Conservation (phyloP, 768 basidiomycete species). For the Ramaria rubella region DNA sequence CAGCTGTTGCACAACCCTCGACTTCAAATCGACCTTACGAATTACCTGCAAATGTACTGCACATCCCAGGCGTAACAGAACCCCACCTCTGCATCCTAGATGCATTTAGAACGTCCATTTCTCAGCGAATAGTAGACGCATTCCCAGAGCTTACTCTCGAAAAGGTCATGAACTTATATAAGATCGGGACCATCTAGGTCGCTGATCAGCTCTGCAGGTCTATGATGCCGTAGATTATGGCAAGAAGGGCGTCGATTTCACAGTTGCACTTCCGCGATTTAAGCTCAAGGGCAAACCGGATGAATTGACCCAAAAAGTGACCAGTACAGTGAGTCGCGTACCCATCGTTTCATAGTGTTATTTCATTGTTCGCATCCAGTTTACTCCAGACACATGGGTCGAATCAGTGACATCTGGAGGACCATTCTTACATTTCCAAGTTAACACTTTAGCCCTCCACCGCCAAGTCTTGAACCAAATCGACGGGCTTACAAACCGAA, state of each 20-base stretch:
- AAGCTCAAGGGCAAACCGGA: slow-evolving; percentile 78
- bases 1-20: neutral
- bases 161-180: slow-evolving; percentile 1
- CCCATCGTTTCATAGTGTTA: slow-evolving; percentile 2
- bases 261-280: slow-evolving; percentile 88
- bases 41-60: slow-evolving; percentile 24
- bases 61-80: slow-evolving; percentile 41
- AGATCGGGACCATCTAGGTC: neutral
- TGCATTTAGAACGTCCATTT: slow-evolving; percentile 75
- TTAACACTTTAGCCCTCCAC: slow-evolving; percentile 57
- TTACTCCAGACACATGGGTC: slow-evolving; percentile 77
- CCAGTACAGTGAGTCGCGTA: slow-evolving; percentile 53
- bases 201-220: slow-evolving; percentile 36
- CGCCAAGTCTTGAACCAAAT: slow-evolving; percentile 66
- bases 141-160: slow-evolving; percentile 61
- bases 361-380: slow-evolving; percentile 42
- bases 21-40: neutral
- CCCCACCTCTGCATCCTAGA: slow-evolving; percentile 65
- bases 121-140: slow-evolving; percentile 59
- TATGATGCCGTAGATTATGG: slow-evolving; percentile 84
- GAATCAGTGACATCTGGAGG: slow-evolving; percentile 62
- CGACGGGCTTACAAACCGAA: slow-evolving; percentile 60
- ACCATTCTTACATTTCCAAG: slow-evolving; percentile 78
- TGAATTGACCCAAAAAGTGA: slow-evolving; percentile 65
- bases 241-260: slow-evolving; percentile 92